Evolutionary conservation across 2,329 filamentous ascomycete species (phyloP).

Genomic region (Verticillium tricorpus): DNA sequence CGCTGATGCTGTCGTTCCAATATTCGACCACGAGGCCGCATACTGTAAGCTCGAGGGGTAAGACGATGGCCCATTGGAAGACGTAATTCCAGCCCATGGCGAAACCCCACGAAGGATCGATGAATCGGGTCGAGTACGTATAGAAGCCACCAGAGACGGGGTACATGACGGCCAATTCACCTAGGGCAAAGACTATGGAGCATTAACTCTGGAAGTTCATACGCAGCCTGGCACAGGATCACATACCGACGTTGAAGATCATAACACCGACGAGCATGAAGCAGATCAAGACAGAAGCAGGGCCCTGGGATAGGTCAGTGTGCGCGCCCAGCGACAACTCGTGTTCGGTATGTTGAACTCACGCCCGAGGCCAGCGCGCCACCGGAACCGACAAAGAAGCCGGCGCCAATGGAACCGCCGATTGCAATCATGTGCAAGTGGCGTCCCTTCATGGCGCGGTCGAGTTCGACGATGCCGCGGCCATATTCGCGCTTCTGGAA

Average conservation of each 20-base stretch:
- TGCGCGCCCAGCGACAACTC: not conserved
- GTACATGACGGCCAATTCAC: conserved; percentile 51
- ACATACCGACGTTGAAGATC: conserved; percentile 43
- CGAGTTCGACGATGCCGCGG: conserved; percentile 16
- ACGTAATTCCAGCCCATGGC: conserved; percentile 48
- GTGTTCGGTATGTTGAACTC: conserved; percentile 12
- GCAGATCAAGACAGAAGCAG: conserved; percentile 29
- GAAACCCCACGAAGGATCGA: conserved; percentile 52
- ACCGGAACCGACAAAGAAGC: conserved; percentile 58
- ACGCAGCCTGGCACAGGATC: not conserved
- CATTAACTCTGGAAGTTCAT: not conserved
- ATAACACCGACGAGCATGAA: conserved; percentile 48
- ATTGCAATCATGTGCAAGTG: conserved; percentile 50
- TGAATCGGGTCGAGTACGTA: conserved; percentile 50
- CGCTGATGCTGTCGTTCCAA: conserved; percentile 35
- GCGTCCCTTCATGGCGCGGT: conserved; percentile 35
- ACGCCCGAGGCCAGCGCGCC: conserved; percentile 42
- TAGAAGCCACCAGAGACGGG: conserved; percentile 56
- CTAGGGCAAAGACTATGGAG: conserved; percentile 49
- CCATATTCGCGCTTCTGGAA: conserved; percentile 17
- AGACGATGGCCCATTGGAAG: conserved; percentile 40
- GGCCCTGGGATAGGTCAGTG: conserved; percentile 18
- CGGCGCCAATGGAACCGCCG: conserved; percentile 52
- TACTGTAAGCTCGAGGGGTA: conserved; percentile 44
- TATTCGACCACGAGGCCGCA: conserved; percentile 43